Conservation (phyloP, 1,139 yeast genomes). For the Taphrina deformans region DNA sequence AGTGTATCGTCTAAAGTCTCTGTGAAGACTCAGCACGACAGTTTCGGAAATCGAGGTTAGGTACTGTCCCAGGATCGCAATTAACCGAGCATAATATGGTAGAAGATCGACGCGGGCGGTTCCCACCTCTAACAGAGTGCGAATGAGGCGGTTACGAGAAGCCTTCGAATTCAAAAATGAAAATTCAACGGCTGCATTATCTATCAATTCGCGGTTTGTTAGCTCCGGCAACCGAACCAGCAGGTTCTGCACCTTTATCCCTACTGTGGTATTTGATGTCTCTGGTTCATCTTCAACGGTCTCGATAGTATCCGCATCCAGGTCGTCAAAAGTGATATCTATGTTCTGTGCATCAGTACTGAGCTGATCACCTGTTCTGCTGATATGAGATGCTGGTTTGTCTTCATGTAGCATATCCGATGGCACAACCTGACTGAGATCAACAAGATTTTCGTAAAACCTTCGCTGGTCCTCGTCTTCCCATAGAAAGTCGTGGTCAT, state of each 20-base stretch:
- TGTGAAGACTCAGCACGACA: conserved; percentile 58
- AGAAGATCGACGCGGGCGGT: conserved; percentile 43
- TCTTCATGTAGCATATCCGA: conserved; percentile 44
- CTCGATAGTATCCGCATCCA: conserved; percentile 30
- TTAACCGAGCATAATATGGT: conserved; percentile 62
- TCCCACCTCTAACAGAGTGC: conserved; percentile 51
- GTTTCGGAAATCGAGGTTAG: conserved; percentile 59
- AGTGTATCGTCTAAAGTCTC: conserved; percentile 49
- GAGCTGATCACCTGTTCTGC: not conserved
- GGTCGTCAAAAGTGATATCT: not conserved
- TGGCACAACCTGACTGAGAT: conserved; percentile 61
- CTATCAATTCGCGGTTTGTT: conserved; percentile 55
- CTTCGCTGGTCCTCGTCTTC: conserved; percentile 61
- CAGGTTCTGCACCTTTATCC: conserved; percentile 40
- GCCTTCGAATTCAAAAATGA: conserved; percentile 70
- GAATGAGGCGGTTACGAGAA: conserved; percentile 61
- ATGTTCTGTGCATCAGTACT: not conserved
- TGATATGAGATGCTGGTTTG: not conserved
- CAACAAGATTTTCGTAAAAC: conserved; percentile 59
- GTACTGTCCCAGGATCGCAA: conserved; percentile 58
- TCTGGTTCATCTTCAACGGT: conserved; percentile 38
- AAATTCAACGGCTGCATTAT: conserved; percentile 59
- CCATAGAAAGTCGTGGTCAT: conserved; percentile 55
- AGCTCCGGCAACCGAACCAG: conserved; percentile 44
- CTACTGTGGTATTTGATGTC: conserved; percentile 36